Evolutionary conservation across 345 rosid species (phyloP).

Genomic region (Salix udensis): DNA sequence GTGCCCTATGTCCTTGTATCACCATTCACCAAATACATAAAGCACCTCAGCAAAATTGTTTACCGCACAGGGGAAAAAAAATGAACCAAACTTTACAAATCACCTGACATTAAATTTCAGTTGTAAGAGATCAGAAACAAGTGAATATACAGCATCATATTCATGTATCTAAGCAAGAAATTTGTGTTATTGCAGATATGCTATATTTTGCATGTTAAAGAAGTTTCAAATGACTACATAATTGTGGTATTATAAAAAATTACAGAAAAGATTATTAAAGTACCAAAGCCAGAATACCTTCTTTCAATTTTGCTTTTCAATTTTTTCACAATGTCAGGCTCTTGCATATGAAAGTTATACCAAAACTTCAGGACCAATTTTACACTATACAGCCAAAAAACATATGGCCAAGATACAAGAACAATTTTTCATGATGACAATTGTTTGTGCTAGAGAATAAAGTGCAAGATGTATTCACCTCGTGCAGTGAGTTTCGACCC

Average conservation of each 20-base stretch:
- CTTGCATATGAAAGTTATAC: no score
- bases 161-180: neutral
- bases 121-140: neutral
- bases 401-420: neutral
- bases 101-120: neutral
- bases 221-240: neutral
- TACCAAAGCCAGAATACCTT: neutral
- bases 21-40: neutral
- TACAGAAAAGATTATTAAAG: neutral
- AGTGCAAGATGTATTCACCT: slow-evolving; percentile 44
- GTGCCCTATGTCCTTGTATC: neutral
- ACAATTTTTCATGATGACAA: neutral
- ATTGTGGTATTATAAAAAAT: neutral
- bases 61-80: neutral
- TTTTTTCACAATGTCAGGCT: no score
- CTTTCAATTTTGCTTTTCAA: no score
- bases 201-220: neutral
- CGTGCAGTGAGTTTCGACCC: slow-evolving; percentile 77
- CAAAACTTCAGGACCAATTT: no score
- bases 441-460: neutral
- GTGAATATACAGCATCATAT: neutral
- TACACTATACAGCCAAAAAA: no score
- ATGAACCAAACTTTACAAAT: neutral
- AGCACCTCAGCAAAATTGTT: neutral
- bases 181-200: neutral